phyloP scores from a whole-genome alignment of 257 asterid genomes.

The Solanum medicagineum region DNA sequence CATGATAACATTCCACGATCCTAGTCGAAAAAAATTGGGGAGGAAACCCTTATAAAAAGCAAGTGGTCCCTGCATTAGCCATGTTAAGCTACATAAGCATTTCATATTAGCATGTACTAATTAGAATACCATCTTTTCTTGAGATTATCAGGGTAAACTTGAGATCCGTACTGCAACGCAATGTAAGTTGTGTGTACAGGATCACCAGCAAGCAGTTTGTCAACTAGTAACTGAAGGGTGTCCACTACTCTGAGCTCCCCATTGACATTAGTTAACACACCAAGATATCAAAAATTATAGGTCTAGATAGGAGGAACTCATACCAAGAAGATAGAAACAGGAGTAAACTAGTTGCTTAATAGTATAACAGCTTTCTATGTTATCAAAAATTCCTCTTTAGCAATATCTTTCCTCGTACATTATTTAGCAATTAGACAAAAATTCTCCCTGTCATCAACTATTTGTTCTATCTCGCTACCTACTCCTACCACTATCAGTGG shows the following conservation, averaged over 20 bases:
- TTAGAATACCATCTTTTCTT: not conserved
- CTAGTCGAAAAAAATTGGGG: conserved; percentile 71
- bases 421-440: not conserved
- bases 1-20: conserved; percentile 84
- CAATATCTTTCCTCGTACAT: not conserved
- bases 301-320: not conserved
- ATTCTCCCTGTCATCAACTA: not conserved
- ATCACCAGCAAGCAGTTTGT: not conserved
- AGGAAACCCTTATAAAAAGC: conserved; percentile 90
- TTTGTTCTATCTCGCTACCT: not conserved
- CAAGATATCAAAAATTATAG: not conserved
- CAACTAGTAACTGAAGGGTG: not conserved
- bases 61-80: conserved; percentile 43
- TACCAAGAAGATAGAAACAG: not conserved
- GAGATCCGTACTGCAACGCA: not conserved
- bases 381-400: not conserved
- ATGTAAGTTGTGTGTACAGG: not conserved
- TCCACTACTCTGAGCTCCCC: not conserved
- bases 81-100: not conserved
- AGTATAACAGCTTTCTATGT: not conserved
- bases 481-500: not conserved
- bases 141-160: not conserved
- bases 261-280: not conserved
- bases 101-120: not conserved
- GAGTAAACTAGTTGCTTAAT: not conserved